Conservation (phyloP, 176 grass and related monocot species). For the Cymbopogon citratus region DNA sequence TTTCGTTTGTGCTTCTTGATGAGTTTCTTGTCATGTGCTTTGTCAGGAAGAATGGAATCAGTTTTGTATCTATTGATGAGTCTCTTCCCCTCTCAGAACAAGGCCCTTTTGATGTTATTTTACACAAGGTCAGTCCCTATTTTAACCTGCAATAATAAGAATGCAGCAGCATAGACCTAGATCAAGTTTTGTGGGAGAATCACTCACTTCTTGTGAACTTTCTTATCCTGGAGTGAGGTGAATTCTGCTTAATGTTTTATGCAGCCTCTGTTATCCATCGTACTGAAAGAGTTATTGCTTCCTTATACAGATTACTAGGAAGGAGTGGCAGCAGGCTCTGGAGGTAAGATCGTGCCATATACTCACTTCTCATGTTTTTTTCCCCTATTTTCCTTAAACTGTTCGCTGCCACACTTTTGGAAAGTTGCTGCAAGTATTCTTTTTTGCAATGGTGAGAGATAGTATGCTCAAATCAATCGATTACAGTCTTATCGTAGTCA, state of each 20-base stretch:
- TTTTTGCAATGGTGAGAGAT: background rate
- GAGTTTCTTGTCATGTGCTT: background rate
- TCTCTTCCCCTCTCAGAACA: conserved; percentile 60
- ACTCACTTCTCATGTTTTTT: background rate
- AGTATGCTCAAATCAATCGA: background rate
- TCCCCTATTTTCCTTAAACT: background rate
- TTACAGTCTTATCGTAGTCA: background rate
- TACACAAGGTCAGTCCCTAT: conserved; percentile 69
- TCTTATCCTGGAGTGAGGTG: background rate
- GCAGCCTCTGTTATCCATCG: conserved; percentile 2
- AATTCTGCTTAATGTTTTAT: conserved; percentile 9
- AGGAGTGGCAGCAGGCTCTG: conserved; percentile 80
- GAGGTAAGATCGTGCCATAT: conserved; percentile 54
- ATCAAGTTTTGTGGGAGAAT: background rate
- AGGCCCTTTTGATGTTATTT: conserved; percentile 92
- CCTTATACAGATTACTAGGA: conserved; percentile 53
- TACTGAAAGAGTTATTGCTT: conserved; percentile 2
- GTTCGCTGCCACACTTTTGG: background rate
- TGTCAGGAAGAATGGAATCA: conserved; percentile 89
- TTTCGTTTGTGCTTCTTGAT: background rate
- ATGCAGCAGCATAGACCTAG: background rate
- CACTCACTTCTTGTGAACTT: background rate
- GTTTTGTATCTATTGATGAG: conserved; percentile 70
- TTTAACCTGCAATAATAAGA: background rate
- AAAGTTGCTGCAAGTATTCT: conserved; percentile 14